Evolutionary conservation across 495 filamentous ascomycete genomes (phyloP).

Genomic region (Penicillium argentinense): DNA sequence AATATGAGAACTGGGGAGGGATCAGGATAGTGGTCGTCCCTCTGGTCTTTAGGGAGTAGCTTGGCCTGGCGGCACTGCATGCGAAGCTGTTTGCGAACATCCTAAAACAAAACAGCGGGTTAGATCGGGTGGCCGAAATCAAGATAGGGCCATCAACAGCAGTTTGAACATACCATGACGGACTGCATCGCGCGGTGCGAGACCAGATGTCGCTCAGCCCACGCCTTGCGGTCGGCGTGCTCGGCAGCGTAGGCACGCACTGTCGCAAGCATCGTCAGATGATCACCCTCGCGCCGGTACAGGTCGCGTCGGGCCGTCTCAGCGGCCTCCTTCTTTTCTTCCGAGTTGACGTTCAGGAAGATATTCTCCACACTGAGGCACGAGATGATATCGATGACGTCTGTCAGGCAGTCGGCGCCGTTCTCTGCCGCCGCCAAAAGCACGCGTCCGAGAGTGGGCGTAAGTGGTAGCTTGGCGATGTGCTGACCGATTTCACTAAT

Average conservation of each 20-base stretch:
- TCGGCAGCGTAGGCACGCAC: conserved; percentile 81
- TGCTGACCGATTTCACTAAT: conserved; percentile 74
- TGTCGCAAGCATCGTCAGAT: conserved; percentile 80
- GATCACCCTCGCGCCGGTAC: conserved; percentile 80
- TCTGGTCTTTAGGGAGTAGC: conserved; percentile 29
- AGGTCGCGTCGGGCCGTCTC: conserved; percentile 72
- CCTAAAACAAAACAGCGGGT: conserved; percentile 39
- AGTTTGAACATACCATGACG: conserved; percentile 64
- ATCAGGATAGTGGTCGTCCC: conserved; percentile 15
- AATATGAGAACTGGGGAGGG: conserved; percentile 55
- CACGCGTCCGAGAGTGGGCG: conserved; percentile 77
- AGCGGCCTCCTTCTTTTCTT: conserved; percentile 77
- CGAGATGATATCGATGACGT: conserved; percentile 90
- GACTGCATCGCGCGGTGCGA: conserved; percentile 80
- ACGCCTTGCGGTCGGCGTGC: conserved; percentile 67
- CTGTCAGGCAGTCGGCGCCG: conserved; percentile 67
- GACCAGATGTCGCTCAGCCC: conserved; percentile 76
- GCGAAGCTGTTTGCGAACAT: conserved; percentile 86
- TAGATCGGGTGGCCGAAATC: no score
- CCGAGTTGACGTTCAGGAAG: conserved; percentile 75
- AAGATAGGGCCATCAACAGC: no score
- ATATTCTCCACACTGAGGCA: conserved; percentile 87
- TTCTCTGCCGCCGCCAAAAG: conserved; percentile 75
- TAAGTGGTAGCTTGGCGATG: conserved; percentile 80
- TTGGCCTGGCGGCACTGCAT: conserved; percentile 56